phyloP scores from a whole-genome alignment of 1,284 basidiomycete genomes.

The Cystobasidium slooffiae region DNA sequence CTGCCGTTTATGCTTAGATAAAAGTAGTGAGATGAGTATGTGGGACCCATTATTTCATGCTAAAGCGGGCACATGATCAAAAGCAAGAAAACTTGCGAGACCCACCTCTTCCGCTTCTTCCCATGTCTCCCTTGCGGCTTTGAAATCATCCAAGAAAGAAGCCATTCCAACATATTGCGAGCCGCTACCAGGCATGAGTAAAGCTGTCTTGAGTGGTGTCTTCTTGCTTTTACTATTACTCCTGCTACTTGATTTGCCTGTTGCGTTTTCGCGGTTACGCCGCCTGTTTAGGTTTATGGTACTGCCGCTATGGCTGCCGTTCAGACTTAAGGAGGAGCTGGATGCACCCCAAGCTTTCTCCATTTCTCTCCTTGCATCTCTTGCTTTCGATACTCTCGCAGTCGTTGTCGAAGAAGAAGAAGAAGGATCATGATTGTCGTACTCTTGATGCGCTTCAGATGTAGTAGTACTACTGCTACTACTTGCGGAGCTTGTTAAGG shows the following conservation, averaged over 20 bases:
- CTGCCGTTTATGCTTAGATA: too few species aligned
- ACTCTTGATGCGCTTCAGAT: background rate
- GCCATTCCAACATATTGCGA: slow-evolving; percentile 54
- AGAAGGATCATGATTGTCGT: background rate
- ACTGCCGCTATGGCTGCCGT: background rate
- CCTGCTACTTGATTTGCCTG: background rate
- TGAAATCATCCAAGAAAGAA: slow-evolving; percentile 44
- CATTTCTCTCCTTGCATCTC: slow-evolving; percentile 27
- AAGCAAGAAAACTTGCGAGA: background rate
- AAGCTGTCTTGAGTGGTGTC: slow-evolving; percentile 38
- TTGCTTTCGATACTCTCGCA: slow-evolving; percentile 6
- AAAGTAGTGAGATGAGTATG: background rate
- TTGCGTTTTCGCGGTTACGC: background rate
- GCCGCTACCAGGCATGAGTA: slow-evolving; percentile 54
- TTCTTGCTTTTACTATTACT: background rate
- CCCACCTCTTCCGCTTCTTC: slow-evolving; percentile 53
- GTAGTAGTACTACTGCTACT: background rate
- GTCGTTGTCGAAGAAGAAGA: background rate
- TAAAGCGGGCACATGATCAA: too few species aligned
- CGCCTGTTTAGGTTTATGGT: background rate
- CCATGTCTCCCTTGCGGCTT: slow-evolving; percentile 51
- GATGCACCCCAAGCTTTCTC: slow-evolving; percentile 33
- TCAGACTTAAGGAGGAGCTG: background rate
- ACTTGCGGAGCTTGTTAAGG: background rate
- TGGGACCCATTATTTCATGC: too few species aligned